Conservation (phyloP, 805 yeast species). For the Danielia reshetovae region DNA sequence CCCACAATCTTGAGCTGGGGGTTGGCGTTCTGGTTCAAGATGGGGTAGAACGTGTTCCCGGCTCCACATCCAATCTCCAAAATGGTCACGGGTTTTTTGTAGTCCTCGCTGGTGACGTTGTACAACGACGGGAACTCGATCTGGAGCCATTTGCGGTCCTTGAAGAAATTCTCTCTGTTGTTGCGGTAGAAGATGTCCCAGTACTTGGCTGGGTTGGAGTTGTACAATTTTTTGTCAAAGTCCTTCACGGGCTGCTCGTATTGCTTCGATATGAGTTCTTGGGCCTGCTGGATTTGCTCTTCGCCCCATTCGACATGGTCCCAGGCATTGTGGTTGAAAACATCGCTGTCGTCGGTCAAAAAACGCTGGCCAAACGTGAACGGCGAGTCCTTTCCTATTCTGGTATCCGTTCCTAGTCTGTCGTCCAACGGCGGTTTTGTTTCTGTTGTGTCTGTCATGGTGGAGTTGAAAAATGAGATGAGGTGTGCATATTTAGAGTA, state of each 20-base stretch:
- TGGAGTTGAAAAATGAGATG: constrained; percentile 4
- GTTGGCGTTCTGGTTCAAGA: constrained; percentile 77
- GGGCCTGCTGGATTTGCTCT: constrained; percentile 74
- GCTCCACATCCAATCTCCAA: constrained; percentile 98
- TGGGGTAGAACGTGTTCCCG: constrained; percentile 94
- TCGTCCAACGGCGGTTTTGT: constrained; percentile 39
- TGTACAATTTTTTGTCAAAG: constrained; percentile 73
- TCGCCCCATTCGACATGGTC: constrained; percentile 98
- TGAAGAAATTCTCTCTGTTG: constrained; percentile 90
- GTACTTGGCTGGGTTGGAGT: constrained; percentile 83
- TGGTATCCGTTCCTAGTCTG: constrained; percentile 29
- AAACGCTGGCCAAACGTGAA: constrained; percentile 88
- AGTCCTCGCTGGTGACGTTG: constrained; percentile 63
- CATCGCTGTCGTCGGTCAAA: constrained; percentile 68
- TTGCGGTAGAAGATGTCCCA: constrained; percentile 95
- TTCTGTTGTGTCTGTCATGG: constrained; percentile 12
- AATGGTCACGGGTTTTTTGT: constrained; percentile 66
- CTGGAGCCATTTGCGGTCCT: constrained; percentile 93
- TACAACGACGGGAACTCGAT: constrained; percentile 88
- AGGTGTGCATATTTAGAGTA: constrained; percentile 9
- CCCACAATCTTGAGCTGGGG: constrained; percentile 71
- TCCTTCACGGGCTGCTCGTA: constrained; percentile 81
- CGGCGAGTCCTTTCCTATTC: constrained; percentile 83
- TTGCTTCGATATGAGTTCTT: constrained; percentile 70
- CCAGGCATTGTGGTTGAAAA: constrained; percentile 93